Evolutionary conservation across 148 eudicot species (phyloP), one percentile per base, ranked within the genome.

Genomic region (Limonium bicolor): DNA sequence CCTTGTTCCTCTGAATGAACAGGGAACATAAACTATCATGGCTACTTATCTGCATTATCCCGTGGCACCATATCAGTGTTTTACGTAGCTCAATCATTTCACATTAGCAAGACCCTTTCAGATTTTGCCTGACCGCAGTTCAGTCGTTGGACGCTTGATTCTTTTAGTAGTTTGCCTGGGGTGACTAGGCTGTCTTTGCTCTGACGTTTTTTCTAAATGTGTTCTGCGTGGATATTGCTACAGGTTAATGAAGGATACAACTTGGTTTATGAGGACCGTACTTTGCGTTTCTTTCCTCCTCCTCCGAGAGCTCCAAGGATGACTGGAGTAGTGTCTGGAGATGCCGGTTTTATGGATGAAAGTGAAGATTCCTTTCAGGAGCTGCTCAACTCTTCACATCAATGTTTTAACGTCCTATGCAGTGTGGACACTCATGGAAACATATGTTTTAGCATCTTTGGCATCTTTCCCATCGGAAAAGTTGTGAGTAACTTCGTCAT

Each of bases 401-500:
- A 85, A 55, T 70, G 66, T 7, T 85, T 84, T 54, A 81, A 81
- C 63, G 76, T 90, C 54, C 60, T 90, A 38, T 85, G 88, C 68
- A 84, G 99, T 58, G 95, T 80, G 41, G 99, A 85, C 59, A 71
- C 49, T 62, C 80, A 78, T 52, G 99, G 99, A 55, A 71, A 61
- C 56, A 67, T 90, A 53, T 80, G 92, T 68, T 85, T 90, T 59
- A 80, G 75, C 58, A 81, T 90, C 70, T 90, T 90, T 65, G 99
- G 99, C 66, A 78, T 90, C 70, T 85, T 90, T 58, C 78, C 93
- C 24, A 71, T 85, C 37, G 99, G 93, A 55, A 81, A 69, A 78
- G 64, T 85, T 60, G 99, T 90, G 74, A 90, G 99, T 66, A 54
- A 42, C 24, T 54, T 27, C n/a, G n/a, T n/a, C n/a, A n/a, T n/a